A percentile compares a stretch with the other conserved stretches of the same genome.
Evolutionary conservation across 2,329 filamentous ascomycete genomes (phyloP).

Genomic region (Ciborinia camelliae): DNA sequence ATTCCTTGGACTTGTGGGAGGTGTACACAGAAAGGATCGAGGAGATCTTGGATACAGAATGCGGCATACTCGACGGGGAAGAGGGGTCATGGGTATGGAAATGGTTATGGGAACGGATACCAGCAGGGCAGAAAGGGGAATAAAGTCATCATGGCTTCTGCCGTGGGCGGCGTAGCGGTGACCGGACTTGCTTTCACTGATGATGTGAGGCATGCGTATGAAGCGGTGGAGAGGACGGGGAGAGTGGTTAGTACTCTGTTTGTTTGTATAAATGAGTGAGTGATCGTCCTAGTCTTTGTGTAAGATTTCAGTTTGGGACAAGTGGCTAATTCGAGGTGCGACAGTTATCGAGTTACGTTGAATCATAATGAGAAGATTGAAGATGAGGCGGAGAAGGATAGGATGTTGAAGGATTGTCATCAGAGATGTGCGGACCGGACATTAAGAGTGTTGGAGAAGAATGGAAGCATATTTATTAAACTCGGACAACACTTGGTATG

Average conservation of each 20-base stretch:
- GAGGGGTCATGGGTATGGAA: constrained; percentile 18
- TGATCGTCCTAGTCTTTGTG: constrained; percentile 24
- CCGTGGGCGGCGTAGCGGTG: constrained; percentile 30
- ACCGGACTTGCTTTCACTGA: constrained; percentile 52
- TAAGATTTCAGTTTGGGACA: not conserved
- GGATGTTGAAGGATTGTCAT: constrained; percentile 77
- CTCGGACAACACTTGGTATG: constrained; percentile 83
- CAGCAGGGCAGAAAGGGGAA: not conserved
- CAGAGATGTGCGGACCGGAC: constrained; percentile 89
- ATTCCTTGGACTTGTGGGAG: constrained; percentile 33
- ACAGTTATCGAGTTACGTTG: constrained; percentile 82
- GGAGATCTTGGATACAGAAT: constrained; percentile 1
- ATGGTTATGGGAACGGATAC: constrained; percentile 11
- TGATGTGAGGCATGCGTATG: constrained; percentile 73
- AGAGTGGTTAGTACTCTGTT: constrained; percentile 72
- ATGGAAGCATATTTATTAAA: constrained; percentile 98
- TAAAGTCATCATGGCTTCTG: constrained; percentile 24
- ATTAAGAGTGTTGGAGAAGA: constrained; percentile 82
- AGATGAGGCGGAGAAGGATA: constrained; percentile 62
- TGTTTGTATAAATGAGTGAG: constrained; percentile 85
- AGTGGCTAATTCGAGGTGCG: constrained; percentile 7
- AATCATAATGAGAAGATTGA: constrained; percentile 62
- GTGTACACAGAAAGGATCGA: constrained; percentile 23
- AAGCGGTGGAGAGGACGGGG: constrained; percentile 71
- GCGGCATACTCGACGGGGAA: constrained; percentile 12